Conservation (phyloP, 345 rosid species). For the Bretschneidera sinensis region DNA sequence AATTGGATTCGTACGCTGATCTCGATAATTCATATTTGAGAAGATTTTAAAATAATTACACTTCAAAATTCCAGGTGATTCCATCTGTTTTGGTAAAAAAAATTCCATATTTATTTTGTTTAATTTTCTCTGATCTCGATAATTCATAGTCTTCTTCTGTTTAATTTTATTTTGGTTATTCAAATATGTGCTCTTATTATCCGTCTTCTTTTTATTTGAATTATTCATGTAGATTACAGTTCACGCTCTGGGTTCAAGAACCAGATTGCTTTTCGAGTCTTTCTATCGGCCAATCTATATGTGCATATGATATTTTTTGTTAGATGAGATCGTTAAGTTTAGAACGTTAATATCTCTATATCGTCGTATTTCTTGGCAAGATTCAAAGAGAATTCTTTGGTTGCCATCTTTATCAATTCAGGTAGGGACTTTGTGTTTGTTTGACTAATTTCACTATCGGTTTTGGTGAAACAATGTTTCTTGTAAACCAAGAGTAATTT, state of each 20-base stretch:
- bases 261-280: background rate
- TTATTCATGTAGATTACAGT: background rate
- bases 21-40: background rate
- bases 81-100: background rate
- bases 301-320: background rate
- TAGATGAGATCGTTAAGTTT: too few relatives aligned
- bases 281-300: background rate
- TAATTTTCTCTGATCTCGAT: background rate
- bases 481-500: slow-evolving; percentile 5
- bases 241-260: background rate
- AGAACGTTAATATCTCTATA: background rate
- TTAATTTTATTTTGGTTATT: background rate
- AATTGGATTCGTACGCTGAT: slow-evolving; percentile 13
- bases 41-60: too few relatives aligned
- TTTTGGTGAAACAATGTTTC: slow-evolving; percentile 12
- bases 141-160: background rate
- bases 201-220: background rate
- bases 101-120: background rate
- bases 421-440: background rate
- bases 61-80: background rate
- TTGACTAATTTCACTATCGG: background rate
- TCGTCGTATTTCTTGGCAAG: background rate
- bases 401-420: too few relatives aligned
- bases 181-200: background rate
- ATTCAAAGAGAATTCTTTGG: too few relatives aligned